Conservation (phyloP, 2,329 filamentous ascomycete species). For the Botrytis medusae region DNA sequence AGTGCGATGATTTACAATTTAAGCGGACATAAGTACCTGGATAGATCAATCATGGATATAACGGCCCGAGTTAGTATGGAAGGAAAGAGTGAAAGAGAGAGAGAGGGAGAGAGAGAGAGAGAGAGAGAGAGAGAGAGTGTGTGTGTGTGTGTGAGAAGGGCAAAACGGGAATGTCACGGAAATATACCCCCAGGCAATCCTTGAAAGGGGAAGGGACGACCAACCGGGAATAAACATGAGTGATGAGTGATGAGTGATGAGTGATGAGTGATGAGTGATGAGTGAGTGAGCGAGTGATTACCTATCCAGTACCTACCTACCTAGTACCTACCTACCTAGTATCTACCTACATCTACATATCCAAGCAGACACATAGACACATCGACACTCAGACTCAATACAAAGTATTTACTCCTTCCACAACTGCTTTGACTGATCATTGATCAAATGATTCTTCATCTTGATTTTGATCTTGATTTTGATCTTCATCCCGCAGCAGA, state of each 20-base stretch:
- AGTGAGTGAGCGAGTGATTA: neutral
- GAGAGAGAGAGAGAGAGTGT: too few relatives aligned
- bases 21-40: slow-evolving; percentile 1
- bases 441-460: neutral
- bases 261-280: too few relatives aligned
- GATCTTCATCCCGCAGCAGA: too few relatives aligned
- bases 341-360: neutral
- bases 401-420: neutral
- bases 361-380: neutral
- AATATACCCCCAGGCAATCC: neutral
- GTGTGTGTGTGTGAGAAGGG: neutral
- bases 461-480: too few relatives aligned
- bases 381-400: neutral
- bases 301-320: neutral
- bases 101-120: too few relatives aligned
- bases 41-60: neutral
- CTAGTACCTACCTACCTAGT: too few relatives aligned
- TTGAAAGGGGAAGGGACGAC: neutral
- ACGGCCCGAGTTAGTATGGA: neutral
- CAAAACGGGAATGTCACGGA: neutral
- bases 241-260: neutral
- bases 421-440: neutral
- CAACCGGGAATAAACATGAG: neutral
- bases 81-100: neutral
- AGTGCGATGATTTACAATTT: neutral